Evolutionary conservation across 805 yeast genomes (phyloP).

Genomic region (Ogataea pignaliae): DNA sequence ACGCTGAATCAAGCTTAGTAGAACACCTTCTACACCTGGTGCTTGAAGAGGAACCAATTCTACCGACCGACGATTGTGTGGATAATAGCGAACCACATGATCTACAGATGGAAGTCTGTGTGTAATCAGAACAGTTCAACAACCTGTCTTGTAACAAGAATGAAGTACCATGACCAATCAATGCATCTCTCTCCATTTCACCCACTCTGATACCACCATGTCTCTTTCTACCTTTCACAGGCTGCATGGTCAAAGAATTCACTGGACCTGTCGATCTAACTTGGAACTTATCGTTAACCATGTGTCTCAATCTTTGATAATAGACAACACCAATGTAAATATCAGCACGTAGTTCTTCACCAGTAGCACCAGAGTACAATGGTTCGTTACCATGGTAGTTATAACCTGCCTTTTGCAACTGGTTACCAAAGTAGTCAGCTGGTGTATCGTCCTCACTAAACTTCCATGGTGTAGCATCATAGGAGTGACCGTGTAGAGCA

Average conservation of each 20-base stretch:
- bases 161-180: constrained; percentile 97
- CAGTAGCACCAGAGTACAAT: constrained; percentile 97
- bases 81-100: constrained; percentile 89
- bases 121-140: constrained; percentile 91
- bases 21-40: constrained; percentile 93
- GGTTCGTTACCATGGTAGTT: constrained; percentile 99
- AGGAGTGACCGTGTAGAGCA: constrained; percentile 95
- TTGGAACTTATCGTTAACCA: constrained; percentile 99
- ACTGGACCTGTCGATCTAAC: constrained; percentile 99
- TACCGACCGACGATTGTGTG: constrained; percentile 86
- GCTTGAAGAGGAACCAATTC: constrained; percentile 75
- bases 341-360: constrained; percentile 94
- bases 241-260: constrained; percentile 95
- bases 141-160: constrained; percentile 91
- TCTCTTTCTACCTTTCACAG: constrained; percentile 98
- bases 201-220: constrained; percentile 99
- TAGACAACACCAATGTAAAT: constrained; percentile 96
- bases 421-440: constrained; percentile 96
- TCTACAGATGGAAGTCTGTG: constrained; percentile 87
- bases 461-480: constrained; percentile 95
- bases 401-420: constrained; percentile 80
- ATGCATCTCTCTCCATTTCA: constrained; percentile 99
- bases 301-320: constrained; percentile 97
- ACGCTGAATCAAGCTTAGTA: constrained; percentile 54
- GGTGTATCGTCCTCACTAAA: constrained; percentile 92